Conservation (phyloP, 805 yeast species). For the Zygosaccharomyces rouxii region DNA sequence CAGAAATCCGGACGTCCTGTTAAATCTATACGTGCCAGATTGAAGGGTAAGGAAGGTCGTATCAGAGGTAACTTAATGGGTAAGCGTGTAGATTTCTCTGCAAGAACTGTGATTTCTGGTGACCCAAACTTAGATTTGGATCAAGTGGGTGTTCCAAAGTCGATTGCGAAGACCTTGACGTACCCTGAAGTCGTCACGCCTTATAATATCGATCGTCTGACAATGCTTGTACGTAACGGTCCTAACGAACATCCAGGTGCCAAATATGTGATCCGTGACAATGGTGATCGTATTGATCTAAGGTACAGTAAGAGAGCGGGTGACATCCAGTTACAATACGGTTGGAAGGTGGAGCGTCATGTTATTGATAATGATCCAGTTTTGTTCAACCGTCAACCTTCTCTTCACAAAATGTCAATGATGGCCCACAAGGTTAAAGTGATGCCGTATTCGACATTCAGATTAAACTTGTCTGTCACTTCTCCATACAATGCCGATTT, state of each 20-base stretch:
- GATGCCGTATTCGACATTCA: constrained; percentile 97
- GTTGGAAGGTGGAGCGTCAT: constrained; percentile 99
- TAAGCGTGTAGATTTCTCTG: constrained; percentile 98
- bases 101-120: constrained; percentile 98
- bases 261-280: constrained; percentile 94
- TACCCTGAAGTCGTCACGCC: constrained; percentile 99
- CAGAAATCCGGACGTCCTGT: constrained; percentile 99
- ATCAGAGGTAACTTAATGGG: constrained; percentile 98
- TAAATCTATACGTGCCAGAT: constrained; percentile 97
- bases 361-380: constrained; percentile 97
- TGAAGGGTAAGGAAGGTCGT: constrained; percentile 99
- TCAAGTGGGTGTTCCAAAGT: constrained; percentile 97
- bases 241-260: constrained; percentile 99
- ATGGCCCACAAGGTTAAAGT: constrained; percentile 98
- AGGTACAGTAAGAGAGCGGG: constrained; percentile 98
- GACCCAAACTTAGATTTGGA: constrained; percentile 97
- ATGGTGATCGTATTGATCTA: constrained; percentile 97
- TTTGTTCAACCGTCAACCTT: constrained; percentile 97
- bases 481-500: constrained; percentile 99
- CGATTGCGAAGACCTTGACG: constrained; percentile 91
- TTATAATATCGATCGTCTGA: constrained; percentile 87
- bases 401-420: constrained; percentile 99
- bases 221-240: constrained; percentile 93
- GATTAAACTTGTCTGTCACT: constrained; percentile 93
- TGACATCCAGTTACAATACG: constrained; percentile 94